Conservation (phyloP, 1,284 basidiomycete species). For the Puccinia horiana region DNA sequence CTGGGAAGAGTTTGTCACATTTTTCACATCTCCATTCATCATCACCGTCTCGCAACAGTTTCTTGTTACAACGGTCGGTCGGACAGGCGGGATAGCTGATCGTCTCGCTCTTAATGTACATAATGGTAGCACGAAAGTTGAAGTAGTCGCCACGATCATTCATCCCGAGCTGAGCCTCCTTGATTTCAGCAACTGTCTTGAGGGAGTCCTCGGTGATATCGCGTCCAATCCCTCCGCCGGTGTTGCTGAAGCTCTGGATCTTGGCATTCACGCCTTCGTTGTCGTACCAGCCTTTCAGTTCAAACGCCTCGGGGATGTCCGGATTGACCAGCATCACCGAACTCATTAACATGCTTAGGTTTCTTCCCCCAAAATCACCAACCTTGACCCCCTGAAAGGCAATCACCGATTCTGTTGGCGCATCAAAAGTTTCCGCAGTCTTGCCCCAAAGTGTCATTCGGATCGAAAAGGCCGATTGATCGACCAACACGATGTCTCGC, state of each 20-base stretch:
- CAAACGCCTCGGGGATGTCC: conserved; percentile 81
- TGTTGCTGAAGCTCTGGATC: conserved; percentile 72
- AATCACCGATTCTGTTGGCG: conserved; percentile 68
- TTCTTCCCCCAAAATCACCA: conserved; percentile 88
- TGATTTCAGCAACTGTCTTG: conserved; percentile 77
- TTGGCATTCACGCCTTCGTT: conserved; percentile 66
- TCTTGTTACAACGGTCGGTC: conserved; percentile 82
- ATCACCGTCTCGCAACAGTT: conserved; percentile 72
- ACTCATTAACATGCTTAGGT: conserved; percentile 70
- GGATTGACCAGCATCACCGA: conserved; percentile 80
- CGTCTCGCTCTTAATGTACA: conserved; percentile 84
- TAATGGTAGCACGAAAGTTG: conserved; percentile 76
- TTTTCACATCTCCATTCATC: conserved; percentile 87
- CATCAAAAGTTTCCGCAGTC: conserved; percentile 78
- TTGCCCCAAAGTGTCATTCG: conserved; percentile 94
- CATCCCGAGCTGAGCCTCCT: conserved; percentile 74
- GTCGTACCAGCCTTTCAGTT: conserved; percentile 86
- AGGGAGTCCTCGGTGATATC: conserved; percentile 71
- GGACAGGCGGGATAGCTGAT: conserved; percentile 89
- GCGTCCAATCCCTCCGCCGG: conserved; percentile 60
- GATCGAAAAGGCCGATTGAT: conserved; percentile 76
- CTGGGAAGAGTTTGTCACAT: conserved; percentile 73
- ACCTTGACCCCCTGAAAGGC: conserved; percentile 96
- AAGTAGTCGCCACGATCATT: conserved; percentile 81
- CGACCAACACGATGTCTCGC: conserved; percentile 83